Conservation (phyloP, 192 early-diverging fungal species). For the Powellomyces hirtus region DNA sequence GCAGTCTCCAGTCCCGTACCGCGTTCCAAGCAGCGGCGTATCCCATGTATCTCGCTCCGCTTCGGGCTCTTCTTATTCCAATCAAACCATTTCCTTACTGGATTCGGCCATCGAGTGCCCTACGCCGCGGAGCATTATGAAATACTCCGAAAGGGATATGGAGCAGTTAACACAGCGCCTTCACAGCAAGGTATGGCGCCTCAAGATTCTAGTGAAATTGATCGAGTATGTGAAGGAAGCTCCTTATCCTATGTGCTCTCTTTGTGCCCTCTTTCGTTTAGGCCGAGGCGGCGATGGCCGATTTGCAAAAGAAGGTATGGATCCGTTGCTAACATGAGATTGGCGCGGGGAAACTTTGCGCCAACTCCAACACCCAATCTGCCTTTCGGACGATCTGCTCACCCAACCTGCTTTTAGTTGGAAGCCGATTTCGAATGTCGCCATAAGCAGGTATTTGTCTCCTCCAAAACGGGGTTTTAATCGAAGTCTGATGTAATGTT, state of each 20-base stretch:
- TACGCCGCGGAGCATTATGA: constrained; percentile 32
- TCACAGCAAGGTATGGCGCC: constrained; percentile 24
- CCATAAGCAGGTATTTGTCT: background rate
- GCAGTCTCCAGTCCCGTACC: background rate
- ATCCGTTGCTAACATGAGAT: background rate
- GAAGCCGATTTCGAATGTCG: constrained; percentile 9
- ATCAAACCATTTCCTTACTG: constrained; percentile 14
- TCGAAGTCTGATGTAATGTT: background rate
- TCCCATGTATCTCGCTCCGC: background rate
- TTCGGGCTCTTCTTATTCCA: background rate
- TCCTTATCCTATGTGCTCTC: background rate
- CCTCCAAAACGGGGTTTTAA: background rate
- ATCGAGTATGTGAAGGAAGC: background rate
- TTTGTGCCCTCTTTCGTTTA: background rate
- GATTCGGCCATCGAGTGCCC: constrained; percentile 28
- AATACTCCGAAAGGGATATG: constrained; percentile 43
- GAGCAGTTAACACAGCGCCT: constrained; percentile 6
- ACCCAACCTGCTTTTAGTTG: background rate
- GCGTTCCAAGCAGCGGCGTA: too few relatives aligned
- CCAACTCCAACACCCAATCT: background rate
- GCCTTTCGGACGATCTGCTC: background rate
- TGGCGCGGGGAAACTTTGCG: too few relatives aligned
- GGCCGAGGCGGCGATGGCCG: background rate
- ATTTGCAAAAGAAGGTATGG: background rate
- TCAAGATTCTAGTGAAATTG: background rate